Evolutionary conservation across 1,284 basidiomycete species (phyloP).

Genomic region (Cystobasidium slooffiae): DNA sequence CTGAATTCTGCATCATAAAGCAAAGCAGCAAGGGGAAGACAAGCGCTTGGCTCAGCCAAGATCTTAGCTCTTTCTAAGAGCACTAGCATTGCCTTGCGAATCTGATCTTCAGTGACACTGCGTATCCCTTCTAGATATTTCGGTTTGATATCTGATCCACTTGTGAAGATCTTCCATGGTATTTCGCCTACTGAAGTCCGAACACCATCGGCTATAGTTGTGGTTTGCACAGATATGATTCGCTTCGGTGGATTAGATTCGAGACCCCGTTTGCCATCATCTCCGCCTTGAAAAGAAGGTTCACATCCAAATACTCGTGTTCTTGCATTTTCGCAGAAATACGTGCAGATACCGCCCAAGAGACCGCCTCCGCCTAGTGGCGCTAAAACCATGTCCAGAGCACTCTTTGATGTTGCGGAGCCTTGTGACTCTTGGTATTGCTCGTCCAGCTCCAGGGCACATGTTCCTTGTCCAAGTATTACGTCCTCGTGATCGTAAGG

Average conservation of each 20-base stretch:
- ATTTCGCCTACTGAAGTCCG: conserved; percentile 38
- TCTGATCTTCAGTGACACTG: conserved; percentile 46
- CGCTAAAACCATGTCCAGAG: conserved; percentile 34
- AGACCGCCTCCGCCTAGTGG: conserved; percentile 45
- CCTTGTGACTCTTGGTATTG: conserved; percentile 21
- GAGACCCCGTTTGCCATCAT: conserved; percentile 45
- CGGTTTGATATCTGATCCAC: conserved; percentile 27
- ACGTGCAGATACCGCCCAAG: conserved; percentile 30
- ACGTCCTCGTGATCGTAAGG: conserved; percentile 45
- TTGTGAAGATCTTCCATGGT: conserved; percentile 41
- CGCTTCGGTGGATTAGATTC: conserved; percentile 29
- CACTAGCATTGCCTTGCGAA: conserved; percentile 40
- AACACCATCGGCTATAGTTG: conserved; percentile 46
- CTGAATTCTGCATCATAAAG: conserved; percentile 38
- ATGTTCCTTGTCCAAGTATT: conserved; percentile 44
- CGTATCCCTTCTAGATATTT: conserved; percentile 39
- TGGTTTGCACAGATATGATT: conserved; percentile 23
- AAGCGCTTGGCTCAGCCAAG: conserved; percentile 44
- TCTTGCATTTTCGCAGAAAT: conserved; percentile 31
- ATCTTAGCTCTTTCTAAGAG: conserved; percentile 44
- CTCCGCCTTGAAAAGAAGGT: conserved; percentile 24
- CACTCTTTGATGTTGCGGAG: neutral
- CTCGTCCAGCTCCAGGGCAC: conserved; percentile 41
- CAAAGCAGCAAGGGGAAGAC: conserved; percentile 42
- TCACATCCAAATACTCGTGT: conserved; percentile 45